A percentile compares a stretch with the other conserved stretches of the same genome.
Evolutionary conservation across 768 basidiomycete species (phyloP).

Genomic region (Nidularia sp.): DNA sequence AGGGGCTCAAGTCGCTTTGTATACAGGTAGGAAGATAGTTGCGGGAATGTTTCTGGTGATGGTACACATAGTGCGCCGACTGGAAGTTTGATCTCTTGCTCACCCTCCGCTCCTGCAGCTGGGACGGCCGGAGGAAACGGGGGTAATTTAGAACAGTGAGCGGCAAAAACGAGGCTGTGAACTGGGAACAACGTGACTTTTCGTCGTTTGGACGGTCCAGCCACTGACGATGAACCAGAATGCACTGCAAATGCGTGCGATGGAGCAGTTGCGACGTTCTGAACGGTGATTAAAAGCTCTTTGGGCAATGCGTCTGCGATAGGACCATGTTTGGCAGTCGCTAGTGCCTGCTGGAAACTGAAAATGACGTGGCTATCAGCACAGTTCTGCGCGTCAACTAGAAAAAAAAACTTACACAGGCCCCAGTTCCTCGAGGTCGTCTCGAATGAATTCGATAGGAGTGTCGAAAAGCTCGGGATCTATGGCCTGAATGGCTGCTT

Average conservation of each 20-base stretch:
- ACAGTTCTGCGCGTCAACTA: too few relatives aligned
- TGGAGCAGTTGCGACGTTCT: constrained; percentile 30
- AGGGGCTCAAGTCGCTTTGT: constrained; percentile 50
- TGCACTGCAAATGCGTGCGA: constrained; percentile 53
- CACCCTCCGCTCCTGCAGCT: constrained; percentile 13
- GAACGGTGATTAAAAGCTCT: constrained; percentile 37
- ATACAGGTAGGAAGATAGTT: constrained; percentile 64
- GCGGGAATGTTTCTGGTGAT: constrained; percentile 54
- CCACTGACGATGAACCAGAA: constrained; percentile 14
- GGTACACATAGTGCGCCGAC: constrained; percentile 63
- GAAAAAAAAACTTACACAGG: constrained; percentile 26
- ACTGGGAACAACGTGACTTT: constrained; percentile 55
- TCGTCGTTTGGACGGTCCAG: constrained; percentile 11
- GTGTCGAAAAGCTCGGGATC: constrained; percentile 45
- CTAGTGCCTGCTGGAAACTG: constrained; percentile 36
- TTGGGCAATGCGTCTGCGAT: constrained; percentile 31
- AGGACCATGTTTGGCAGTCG: constrained; percentile 27
- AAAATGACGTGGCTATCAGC: constrained; percentile 2
- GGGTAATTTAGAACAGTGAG: constrained; percentile 64
- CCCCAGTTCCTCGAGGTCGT: constrained; percentile 41
- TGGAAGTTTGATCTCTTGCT: constrained; percentile 45
- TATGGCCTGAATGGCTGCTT: constrained; percentile 42
- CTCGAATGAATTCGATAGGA: constrained; percentile 50
- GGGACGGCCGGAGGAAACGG: constrained; percentile 37
- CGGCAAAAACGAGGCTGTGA: constrained; percentile 67